Base-by-base conservation (phyloP, 2,329 filamentous ascomycete genomes). In the Chrysosporium queenslandicum region DNA sequence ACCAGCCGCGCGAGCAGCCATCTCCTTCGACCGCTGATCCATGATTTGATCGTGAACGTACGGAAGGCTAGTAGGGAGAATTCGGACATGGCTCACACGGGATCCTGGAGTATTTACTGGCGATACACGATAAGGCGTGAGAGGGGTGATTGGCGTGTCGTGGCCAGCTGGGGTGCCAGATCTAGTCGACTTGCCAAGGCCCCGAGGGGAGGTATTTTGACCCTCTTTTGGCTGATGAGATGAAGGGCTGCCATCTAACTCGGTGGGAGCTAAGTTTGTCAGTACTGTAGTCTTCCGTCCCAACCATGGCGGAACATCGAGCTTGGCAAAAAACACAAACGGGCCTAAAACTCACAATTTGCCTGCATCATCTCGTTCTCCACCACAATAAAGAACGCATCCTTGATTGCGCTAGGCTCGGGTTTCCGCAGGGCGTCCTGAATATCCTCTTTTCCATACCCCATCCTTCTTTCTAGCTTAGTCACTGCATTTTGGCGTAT, bases 331-430 rank as follows among this genome's bases (percentile, higher is more conserved):
- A 43, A 43, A 4, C 2, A 2, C 12, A n/a, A n/a, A n/a, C 34
- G 12, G n/a, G n/a, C n/a, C n/a, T 4, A 4, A 43, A 30, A 81
- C 87, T 81, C 75, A 94, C 87, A 89, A 67, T 89, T 94, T 52
- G 83, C 84, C 67, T 90, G 86, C 90, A 97, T 97, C 66, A 97
- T 80, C 68, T 96, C 92, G 66, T 97, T 97, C 70, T 98, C 92
- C 50, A 91, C 82, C 23, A 98, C 88, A 67, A 98, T 98, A 71
- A 96, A 83, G 72, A 97, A 98, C 1, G 92, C 92, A 70, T 98
- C 92, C 72, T 98, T 98, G 75, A 98, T 96, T 9, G 92, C 90
- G 54, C 90, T 97, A 11, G 92, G 92, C 67, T 98, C 92, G 50
- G 92, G 83, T 53, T 88, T 89, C 63, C 86, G 85, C 57, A 98